Percentiles rank a stretch among this genome's conserved stretches.
Conservation (phyloP, 257 asterid species). For the Coffea canephora region DNA sequence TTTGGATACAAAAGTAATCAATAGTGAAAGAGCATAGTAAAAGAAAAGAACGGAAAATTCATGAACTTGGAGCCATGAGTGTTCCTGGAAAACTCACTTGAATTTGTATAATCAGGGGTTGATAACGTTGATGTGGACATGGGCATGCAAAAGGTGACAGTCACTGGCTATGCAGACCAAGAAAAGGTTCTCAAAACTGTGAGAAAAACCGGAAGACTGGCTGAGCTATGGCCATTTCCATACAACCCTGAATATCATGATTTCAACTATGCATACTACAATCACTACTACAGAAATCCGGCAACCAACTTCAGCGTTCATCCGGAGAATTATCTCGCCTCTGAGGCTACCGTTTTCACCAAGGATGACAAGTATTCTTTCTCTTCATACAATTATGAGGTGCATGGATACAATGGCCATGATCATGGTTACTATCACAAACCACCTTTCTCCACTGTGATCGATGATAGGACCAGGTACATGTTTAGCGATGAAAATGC, state of each 20-base stretch:
- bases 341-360: background rate
- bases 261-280: slow-evolving; percentile 43
- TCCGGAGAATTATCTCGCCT: background rate
- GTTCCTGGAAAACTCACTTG: background rate
- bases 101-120: slow-evolving; percentile 39
- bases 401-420: slow-evolving; percentile 61
- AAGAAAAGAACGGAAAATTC: too few species aligned
- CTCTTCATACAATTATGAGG: slow-evolving; percentile 53
- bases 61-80: background rate
- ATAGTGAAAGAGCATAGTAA: too few species aligned
- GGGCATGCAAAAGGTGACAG: slow-evolving; percentile 68
- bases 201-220: slow-evolving; percentile 54
- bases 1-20: too few species aligned
- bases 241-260: slow-evolving; percentile 62
- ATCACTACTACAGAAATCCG: slow-evolving; percentile 25
- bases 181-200: slow-evolving; percentile 55
- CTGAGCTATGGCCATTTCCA: slow-evolving; percentile 78
- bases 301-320: background rate
- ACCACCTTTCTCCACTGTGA: slow-evolving; percentile 37
- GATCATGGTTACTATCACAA: slow-evolving; percentile 56
- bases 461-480: slow-evolving; percentile 34
- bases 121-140: slow-evolving; percentile 59
- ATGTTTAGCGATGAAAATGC: slow-evolving; percentile 75
- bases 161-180: slow-evolving; percentile 61
- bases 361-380: background rate